These are phyloP conservation scores for Cicer yamashitae DNA, from an alignment of 306 rosid genomes.

Conservation along the genomic window DNA sequence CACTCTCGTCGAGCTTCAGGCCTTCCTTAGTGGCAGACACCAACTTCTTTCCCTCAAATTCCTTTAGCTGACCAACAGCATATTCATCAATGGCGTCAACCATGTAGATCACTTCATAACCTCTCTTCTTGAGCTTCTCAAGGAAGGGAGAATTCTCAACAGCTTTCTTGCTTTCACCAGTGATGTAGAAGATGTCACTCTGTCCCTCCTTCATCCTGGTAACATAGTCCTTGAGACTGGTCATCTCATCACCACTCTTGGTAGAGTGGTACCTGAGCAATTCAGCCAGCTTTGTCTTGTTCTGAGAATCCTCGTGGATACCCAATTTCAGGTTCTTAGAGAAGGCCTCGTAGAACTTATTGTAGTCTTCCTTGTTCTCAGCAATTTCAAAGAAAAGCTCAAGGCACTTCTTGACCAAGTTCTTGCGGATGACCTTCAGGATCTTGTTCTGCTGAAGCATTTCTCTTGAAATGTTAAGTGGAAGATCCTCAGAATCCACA, in stretches of 20 bases:
- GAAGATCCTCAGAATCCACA: constrained; percentile 96
- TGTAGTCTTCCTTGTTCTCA: constrained; percentile 94
- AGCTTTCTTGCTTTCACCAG: constrained; percentile 93
- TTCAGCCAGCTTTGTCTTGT: constrained; percentile 86
- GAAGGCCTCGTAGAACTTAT: constrained; percentile 88
- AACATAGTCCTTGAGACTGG: constrained; percentile 90
- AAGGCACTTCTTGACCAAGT: constrained; percentile 85
- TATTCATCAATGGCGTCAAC: constrained; percentile 96
- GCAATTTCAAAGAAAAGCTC: constrained; percentile 91
- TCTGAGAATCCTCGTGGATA: constrained; percentile 82
- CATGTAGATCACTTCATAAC: constrained; percentile 82
- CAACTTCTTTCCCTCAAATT: constrained; percentile 88
- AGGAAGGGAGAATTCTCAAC: constrained; percentile 96
- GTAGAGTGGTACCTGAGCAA: constrained; percentile 86
- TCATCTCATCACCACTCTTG: constrained; percentile 89
- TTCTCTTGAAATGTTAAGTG: constrained; percentile 89
- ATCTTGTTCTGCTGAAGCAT: constrained; percentile 94
- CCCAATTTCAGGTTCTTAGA: constrained; percentile 90
- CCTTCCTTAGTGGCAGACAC: constrained; percentile 97
- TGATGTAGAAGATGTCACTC: constrained; percentile 80
- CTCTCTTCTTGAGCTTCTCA: constrained; percentile 90
- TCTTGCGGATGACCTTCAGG: constrained; percentile 87
- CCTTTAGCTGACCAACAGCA: constrained; percentile 91
- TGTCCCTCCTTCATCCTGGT: constrained; percentile 99
- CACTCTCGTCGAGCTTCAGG: constrained; percentile 80